These are phyloP conservation scores for Boletus semigastroideus DNA, from an alignment of 1,284 basidiomycete species.

Conservation along the genomic window DNA sequence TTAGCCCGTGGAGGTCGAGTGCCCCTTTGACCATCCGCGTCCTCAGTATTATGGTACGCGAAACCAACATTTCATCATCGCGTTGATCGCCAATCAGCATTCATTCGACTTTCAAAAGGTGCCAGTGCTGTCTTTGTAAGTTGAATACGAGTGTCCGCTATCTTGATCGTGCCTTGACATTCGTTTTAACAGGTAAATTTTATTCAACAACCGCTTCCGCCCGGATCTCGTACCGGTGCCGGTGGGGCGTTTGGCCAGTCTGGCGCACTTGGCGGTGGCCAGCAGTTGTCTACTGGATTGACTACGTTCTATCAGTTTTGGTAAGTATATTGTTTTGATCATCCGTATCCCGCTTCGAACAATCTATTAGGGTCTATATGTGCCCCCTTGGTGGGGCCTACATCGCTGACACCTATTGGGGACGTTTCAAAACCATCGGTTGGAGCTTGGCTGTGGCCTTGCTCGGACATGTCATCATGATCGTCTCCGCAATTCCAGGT, in stretches of 20 bases:
- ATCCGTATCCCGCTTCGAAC: conserved; percentile 25
- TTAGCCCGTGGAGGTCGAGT: not conserved
- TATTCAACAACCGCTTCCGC: conserved; percentile 68
- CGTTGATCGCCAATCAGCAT: not conserved
- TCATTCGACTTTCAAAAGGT: conserved; percentile 47
- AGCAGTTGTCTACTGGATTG: conserved; percentile 68
- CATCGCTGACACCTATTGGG: conserved; percentile 73
- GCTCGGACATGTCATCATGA: conserved; percentile 72
- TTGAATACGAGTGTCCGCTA: conserved; percentile 14
- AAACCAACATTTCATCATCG: not conserved
- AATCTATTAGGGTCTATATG: conserved; percentile 47
- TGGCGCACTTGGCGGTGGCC: conserved; percentile 70
- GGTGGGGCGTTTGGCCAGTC: conserved; percentile 53
- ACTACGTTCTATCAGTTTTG: conserved; percentile 66
- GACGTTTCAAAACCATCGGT: conserved; percentile 73
- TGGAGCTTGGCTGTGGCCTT: conserved; percentile 55
- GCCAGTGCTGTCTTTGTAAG: conserved; percentile 64
- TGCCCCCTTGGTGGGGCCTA: conserved; percentile 70
- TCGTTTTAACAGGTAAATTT: conserved; percentile 59
- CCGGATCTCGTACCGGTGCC: conserved; percentile 68
- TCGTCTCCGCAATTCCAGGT: conserved; percentile 69
- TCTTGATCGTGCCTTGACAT: conserved; percentile 9
- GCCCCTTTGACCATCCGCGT: not conserved
- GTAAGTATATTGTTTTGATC: conserved; percentile 28
- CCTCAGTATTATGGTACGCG: conserved; percentile 38